Base-by-base conservation (phyloP, 345 rosid genomes). In the Sonneratia caseolaris region DNA sequence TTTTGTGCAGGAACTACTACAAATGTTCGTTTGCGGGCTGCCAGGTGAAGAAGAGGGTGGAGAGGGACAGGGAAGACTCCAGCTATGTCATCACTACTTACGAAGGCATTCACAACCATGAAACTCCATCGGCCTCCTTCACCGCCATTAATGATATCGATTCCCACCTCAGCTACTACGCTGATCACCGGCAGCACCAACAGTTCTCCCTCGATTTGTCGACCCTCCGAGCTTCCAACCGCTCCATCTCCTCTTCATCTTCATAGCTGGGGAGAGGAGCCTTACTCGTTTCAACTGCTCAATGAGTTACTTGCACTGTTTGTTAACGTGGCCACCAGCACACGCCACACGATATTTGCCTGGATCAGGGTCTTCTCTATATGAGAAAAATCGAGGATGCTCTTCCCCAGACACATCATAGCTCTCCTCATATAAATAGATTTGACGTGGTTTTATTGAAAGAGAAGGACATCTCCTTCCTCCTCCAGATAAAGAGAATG, bases 41-140 rank as follows among this genome's bases (percentile, higher is more conserved):
- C 76, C 67, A 43, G 19, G 98, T 93, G 81, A 91, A 91, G 89
- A 91, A 93, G 80, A 85, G 91, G 74, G 86, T 93, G 66, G 95
- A 93, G 72, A 88, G 96, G 66, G 97, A 93, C 66, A 74, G 71
- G 38, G 86, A 88, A 18, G 96, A 89, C 72, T 55, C 70, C 48
- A 76, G 76, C 36, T 88, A 82, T 71, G 98, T 93, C 49, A 86
- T 93, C 19, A 93, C 98, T 7, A 88, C 90, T 1, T 91, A 93
- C 27, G 96, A 93, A 13, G 97, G 96, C 22, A 68, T 86, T 21
- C 98, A 91, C 75, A 87, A 78, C 70, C 98, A 91, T n/a, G 87
- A 83, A 48, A 86, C 80, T 70, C 88, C 96, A 7, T 76, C 78
- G 45, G 10, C 3, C 42, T 68, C 21, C 22, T 5, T 18, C 2